These are phyloP conservation scores for Westerdykella ornata DNA, from an alignment of 2,329 filamentous ascomycete genomes.

Conservation along the genomic window DNA sequence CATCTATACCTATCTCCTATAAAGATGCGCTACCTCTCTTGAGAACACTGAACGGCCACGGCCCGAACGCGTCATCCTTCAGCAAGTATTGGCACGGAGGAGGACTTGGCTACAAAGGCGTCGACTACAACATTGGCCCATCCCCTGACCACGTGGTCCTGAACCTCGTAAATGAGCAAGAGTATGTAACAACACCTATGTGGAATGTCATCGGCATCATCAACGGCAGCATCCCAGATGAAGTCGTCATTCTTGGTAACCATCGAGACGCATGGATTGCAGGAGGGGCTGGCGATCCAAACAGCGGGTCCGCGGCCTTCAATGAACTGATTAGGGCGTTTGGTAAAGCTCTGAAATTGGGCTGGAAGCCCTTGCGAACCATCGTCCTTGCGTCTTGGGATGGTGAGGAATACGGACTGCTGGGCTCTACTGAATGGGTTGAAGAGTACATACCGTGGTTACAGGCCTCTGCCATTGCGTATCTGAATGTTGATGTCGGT, in stretches of 20 bases:
- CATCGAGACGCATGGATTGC: conserved; percentile 87
- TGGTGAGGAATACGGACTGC: conserved; percentile 71
- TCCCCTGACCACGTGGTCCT: conserved; percentile 60
- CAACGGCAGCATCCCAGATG: conserved; percentile 76
- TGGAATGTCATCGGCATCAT: conserved; percentile 84
- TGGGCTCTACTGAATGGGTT: conserved; percentile 89
- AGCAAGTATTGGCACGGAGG: conserved; percentile 65
- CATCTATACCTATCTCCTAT: conserved; percentile 87
- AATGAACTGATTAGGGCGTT: conserved; percentile 74
- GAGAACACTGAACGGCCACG: conserved; percentile 84
- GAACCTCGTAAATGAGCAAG: conserved; percentile 46
- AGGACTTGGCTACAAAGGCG: conserved; percentile 70
- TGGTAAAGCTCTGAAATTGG: conserved; percentile 61
- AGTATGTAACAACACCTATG: conserved; percentile 46
- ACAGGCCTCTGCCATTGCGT: conserved; percentile 64
- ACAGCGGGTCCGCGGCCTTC: conserved; percentile 71
- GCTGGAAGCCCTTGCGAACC: conserved; percentile 81
- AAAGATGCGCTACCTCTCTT: conserved; percentile 77
- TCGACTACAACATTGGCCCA: conserved; percentile 79
- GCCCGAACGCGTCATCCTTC: conserved; percentile 68
- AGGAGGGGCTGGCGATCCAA: conserved; percentile 76
- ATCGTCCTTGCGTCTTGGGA: conserved; percentile 75
- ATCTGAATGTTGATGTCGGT: conserved; percentile 79
- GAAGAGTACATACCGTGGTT: conserved; percentile 85
- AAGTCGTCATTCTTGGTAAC: conserved; percentile 86